Evolutionary conservation across 2,329 filamentous ascomycete genomes (phyloP), one percentile per base, ranked within the genome.

Genomic region (Emmonsia crescens): DNA sequence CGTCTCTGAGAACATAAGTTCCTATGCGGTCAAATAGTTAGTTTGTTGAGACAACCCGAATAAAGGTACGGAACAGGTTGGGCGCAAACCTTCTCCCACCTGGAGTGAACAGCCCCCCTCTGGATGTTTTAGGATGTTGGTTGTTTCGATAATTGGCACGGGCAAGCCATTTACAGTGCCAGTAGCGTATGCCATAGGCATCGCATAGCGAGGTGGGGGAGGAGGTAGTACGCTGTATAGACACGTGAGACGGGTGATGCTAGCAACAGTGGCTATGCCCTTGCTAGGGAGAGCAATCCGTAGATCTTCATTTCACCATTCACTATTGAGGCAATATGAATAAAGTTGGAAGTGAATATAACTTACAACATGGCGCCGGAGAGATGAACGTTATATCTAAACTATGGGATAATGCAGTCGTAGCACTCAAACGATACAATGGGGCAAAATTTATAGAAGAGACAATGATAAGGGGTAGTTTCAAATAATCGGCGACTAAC

Each of bases 1-100:
- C 90, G 76, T 99, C 93, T 73, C 91, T 88, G 51, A 97, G 83
- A 27, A 89, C 82, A 71, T 99, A 99, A 64, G 89, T 93, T 70
- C 92, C 91, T 94, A 68, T 60, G 40, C 51, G 46, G 54, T 42
- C 49, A 6, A 60, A 8, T n/a, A 19, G 14, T 54, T 29, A 27
- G 49, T 33, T 33, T 31, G 49, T n/a, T 9, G 29, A 6, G 49
- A 1, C 1, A 29, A 33, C 27, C 36, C 12, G 31, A 55, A 46
- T 48, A 12, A 42, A 9, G 3, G 19, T 5, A 14, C 5, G 40
- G 21, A 52, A 27, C 14, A 44, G 10, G 5, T 48, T 21, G 29
- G 31, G 59, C 56, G 68, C 71, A 66, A 77, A 89, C 91, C 94
- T 85, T 99, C 94, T 74, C 93, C 94, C 56, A 93, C 91, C 51